phyloP scores from a whole-genome alignment of 306 rosid genomes.

The Medicago ruthenica region DNA sequence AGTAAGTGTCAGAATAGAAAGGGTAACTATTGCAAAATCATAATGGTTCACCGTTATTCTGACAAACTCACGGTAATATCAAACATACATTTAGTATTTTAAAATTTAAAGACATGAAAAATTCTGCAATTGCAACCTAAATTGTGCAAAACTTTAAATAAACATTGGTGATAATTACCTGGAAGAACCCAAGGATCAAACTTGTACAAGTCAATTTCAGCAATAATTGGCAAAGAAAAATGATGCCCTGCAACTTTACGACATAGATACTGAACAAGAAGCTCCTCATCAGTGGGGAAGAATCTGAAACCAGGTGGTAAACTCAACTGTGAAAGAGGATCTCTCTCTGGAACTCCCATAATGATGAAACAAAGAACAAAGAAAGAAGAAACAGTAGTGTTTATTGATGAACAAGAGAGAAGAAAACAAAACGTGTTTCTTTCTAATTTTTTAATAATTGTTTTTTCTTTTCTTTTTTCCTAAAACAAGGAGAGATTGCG shows the following conservation, averaged over 20 bases:
- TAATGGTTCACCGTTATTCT: too few species aligned
- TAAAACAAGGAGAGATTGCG: conserved; percentile 13
- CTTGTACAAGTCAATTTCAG: conserved; percentile 85
- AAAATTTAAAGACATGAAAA: too few species aligned
- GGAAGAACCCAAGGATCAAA: conserved; percentile 93
- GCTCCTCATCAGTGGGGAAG: conserved; percentile 91
- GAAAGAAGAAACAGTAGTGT: too few species aligned
- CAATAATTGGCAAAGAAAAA: conserved; percentile 77
- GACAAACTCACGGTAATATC: too few species aligned
- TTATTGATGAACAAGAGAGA: background rate
- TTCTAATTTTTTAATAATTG: conserved; percentile 7
- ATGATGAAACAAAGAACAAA: background rate
- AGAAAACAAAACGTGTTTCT: background rate
- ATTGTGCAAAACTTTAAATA: too few species aligned
- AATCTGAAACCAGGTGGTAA: conserved; percentile 95
- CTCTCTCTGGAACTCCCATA: conserved; percentile 72
- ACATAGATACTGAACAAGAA: conserved; percentile 83
- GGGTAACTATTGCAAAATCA: too few species aligned
- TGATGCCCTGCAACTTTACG: conserved; percentile 92
- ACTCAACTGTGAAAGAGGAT: conserved; percentile 69
- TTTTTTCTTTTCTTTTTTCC: conserved; percentile 14
- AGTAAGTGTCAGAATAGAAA: too few species aligned
- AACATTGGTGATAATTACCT: conserved; percentile 47
- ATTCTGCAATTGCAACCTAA: too few species aligned
- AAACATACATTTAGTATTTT: too few species aligned